Evolutionary conservation across 768 basidiomycete genomes (phyloP).

Genomic region (Rhodotorula kratochvilovae): DNA sequence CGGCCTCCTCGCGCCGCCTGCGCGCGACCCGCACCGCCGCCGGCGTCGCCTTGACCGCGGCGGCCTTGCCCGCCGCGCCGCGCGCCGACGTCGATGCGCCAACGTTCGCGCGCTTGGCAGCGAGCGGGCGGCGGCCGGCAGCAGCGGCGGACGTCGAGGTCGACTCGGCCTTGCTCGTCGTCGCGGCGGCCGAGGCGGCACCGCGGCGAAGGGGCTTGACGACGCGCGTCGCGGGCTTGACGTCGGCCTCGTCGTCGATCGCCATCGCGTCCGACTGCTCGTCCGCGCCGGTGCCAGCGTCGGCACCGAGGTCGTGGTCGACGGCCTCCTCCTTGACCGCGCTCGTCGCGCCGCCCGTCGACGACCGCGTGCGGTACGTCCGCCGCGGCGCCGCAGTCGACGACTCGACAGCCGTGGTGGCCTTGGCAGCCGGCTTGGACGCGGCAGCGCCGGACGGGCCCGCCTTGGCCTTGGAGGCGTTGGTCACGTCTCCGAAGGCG

Average conservation of each 20-base stretch:
- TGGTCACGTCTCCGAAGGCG: constrained; percentile 66
- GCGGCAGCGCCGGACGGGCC: constrained; percentile 9
- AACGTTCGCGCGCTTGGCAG: constrained; percentile 9
- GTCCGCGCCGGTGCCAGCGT: neutral
- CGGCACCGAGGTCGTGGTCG: neutral
- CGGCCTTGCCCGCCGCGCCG: constrained; percentile 6
- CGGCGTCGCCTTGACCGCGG: constrained; percentile 26
- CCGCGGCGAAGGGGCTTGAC: constrained; percentile 18
- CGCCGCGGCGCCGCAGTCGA: constrained; percentile 9
- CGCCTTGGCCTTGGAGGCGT: constrained; percentile 40
- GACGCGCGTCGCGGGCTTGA: constrained; percentile 30
- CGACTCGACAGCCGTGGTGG: neutral
- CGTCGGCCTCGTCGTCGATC: constrained; percentile 59
- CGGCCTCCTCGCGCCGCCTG: constrained; percentile 22
- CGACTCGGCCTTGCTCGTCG: neutral
- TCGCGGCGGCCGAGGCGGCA: neutral
- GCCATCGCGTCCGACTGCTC: constrained; percentile 48
- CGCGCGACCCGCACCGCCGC: constrained; percentile 14
- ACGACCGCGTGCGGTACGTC: constrained; percentile 33
- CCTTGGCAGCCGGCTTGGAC: neutral
- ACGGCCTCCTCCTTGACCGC: constrained; percentile 33
- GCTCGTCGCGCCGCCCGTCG: constrained; percentile 30
- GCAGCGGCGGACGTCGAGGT: constrained; percentile 1
- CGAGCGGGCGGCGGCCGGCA: constrained; percentile 7
- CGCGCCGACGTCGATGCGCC: neutral